phyloP scores from a whole-genome alignment of 139 green algal genomes.

The Chlorokybus atmophyticus region DNA sequence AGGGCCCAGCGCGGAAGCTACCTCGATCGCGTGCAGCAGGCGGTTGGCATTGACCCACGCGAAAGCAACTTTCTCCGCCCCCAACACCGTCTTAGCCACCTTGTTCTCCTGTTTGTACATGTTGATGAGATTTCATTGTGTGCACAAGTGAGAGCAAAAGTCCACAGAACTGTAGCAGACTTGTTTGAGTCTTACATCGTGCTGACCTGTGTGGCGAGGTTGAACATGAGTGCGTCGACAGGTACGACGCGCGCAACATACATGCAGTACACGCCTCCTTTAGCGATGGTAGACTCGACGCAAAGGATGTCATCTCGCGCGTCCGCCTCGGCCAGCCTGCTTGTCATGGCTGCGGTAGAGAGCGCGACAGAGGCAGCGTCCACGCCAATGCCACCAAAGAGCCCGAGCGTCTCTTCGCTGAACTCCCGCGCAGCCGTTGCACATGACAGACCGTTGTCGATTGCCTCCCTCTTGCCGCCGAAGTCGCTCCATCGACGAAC shows the following conservation, averaged over 20 bases:
- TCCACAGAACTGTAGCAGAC: too few relatives aligned
- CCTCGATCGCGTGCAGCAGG: conserved; percentile 1
- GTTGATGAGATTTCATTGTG: too few relatives aligned
- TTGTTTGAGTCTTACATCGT: too few relatives aligned
- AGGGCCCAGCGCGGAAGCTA: too few relatives aligned
- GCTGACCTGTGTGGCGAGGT: too few relatives aligned
- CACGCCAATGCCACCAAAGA: conserved; percentile 3
- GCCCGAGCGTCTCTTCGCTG: conserved; percentile 14
- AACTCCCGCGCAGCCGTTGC: conserved; percentile 10
- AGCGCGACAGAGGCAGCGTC: not conserved
- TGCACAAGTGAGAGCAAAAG: too few relatives aligned
- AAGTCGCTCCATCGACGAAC: conserved; percentile 5
- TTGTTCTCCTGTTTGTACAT: too few relatives aligned
- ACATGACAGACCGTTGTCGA: not conserved
- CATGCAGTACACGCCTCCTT: not conserved
- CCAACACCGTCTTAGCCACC: too few relatives aligned
- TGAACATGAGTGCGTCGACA: not conserved
- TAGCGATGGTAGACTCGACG: not conserved
- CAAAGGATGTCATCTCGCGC: not conserved
- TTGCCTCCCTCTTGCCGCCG: conserved; percentile 1
- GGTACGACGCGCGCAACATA: not conserved
- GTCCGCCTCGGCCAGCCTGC: not conserved
- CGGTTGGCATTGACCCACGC: not conserved
- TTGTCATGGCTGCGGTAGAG: not conserved
- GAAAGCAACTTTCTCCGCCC: not conserved